These are phyloP conservation scores for Phytophthora capsici DNA, from an alignment of 352 stramenopile species.

Conservation along the genomic window DNA sequence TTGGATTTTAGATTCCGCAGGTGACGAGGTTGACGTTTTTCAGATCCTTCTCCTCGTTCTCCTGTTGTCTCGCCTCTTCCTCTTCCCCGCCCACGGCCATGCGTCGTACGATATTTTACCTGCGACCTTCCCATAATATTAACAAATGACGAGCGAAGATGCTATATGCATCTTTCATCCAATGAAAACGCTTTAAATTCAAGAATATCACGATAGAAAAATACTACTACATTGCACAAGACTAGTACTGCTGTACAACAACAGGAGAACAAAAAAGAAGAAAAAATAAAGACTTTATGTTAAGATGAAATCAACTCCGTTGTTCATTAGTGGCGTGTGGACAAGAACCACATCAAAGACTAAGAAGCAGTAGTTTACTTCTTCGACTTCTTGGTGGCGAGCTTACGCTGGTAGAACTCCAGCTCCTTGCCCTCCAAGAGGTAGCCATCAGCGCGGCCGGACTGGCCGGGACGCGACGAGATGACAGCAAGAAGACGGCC, in stretches of 20 bases:
- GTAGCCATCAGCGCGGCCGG: constrained; percentile 97
- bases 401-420: constrained; percentile 99
- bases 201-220: not conserved
- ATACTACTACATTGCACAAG: no score
- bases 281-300: constrained; percentile 7
- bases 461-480: constrained; percentile 98
- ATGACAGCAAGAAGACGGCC: constrained; percentile 98
- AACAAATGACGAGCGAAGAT: not conserved
- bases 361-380: constrained; percentile 74
- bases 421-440: constrained; percentile 99
- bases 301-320: constrained; percentile 58
- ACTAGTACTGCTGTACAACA: no score
- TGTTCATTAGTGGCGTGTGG: constrained; percentile 43
- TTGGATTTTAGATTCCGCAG: constrained; percentile 65
- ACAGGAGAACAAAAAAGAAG: no score
- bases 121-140: constrained; percentile 69
- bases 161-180: not conserved
- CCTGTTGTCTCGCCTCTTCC: constrained; percentile 16
- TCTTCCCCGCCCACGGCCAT: constrained; percentile 54
- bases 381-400: constrained; percentile 99
- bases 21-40: constrained; percentile 33
- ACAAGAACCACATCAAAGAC: constrained; percentile 15
- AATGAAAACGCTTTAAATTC: constrained; percentile 6
- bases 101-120: constrained; percentile 67
- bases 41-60: constrained; percentile 12